Base-by-base conservation (phyloP, 106 monocot species). In the Dioscorea dumetorum region DNA sequence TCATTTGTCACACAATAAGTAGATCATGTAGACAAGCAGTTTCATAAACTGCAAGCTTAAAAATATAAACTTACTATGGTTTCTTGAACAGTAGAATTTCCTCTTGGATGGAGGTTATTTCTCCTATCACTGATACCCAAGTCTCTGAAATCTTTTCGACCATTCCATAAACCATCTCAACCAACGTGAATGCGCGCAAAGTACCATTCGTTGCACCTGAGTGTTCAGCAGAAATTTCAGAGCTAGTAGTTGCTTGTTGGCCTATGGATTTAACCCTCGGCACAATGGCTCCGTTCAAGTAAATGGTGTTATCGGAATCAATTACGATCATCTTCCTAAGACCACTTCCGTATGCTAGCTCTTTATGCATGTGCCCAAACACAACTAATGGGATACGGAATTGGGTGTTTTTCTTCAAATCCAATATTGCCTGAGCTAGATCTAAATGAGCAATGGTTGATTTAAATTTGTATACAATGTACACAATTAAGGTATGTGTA, bases 321-420 rank as follows among this genome's bases (percentile, higher is more conserved):
- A 88, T 64, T 11, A 66, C 79, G 4, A 95, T 72, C 95, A 95
- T 97, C 60, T 88, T 97, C 66, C 95, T 80, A 14, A 67, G 31
- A 12, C 83, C 87, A 22, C 48, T 72, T 32, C 91, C 72, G 48
- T 84, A 80, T 21, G 83, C 81, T 32, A 97, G 70, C 54, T 66
- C 67, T 49, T 91, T 86, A 70, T 97, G 95, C 95, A 97, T 97
- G 68, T 97, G 95, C 13, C 95, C 95, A 61, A 97, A 97, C 15
- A 97, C 91, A 23, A 97, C 88, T 49, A 97, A 57, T 63, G 88
- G 86, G 60, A 97, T 73, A 14, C 73, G 28, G 56, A 82, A 53
- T 23, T 49, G 31, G 22, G 71, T 80, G 58, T 54, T 72, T 19
- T 53, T 76, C 73, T 84, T 86, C 61, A 97, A 57, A 58, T 91